A percentile compares a stretch with the other conserved stretches of the same genome.
Conservation (phyloP, 331 rosid genomes). For the Malus hybrid region DNA sequence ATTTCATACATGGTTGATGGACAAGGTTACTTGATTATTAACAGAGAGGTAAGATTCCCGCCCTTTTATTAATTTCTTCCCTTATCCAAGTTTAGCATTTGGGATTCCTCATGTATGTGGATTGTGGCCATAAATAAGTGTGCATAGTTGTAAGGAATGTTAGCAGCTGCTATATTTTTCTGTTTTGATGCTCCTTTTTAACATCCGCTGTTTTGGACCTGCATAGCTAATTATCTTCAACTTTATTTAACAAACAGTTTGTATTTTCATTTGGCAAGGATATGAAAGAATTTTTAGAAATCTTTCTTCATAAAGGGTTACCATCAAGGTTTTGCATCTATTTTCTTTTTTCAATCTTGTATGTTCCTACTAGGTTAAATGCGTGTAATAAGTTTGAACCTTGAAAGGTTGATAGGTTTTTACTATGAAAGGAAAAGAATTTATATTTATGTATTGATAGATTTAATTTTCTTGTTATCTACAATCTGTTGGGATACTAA, state of each 20-base stretch:
- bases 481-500: not conserved
- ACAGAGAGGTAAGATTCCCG: conserved; percentile 67
- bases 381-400: not conserved
- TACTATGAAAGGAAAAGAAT: not conserved
- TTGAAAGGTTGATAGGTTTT: not conserved
- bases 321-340: not conserved
- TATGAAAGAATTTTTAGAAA: not conserved
- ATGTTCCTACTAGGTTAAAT: not conserved
- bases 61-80: conserved; percentile 13
- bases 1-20: conserved; percentile 96
- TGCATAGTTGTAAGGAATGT: not conserved
- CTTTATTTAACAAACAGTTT: not conserved
- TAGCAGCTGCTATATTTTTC: not conserved
- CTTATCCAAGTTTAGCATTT: not conserved
- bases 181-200: not conserved
- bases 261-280: not conserved
- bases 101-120: not conserved
- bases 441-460: not conserved
- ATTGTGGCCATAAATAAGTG: not conserved
- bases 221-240: not conserved
- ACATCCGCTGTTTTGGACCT: not conserved
- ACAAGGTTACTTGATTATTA: conserved; percentile 83
- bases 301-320: not conserved
- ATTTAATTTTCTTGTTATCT: not conserved
- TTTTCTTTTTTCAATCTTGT: not conserved